These are phyloP conservation scores for Phaffia rhodozyma DNA, from an alignment of 1,284 basidiomycete genomes.

Conservation along the genomic window DNA sequence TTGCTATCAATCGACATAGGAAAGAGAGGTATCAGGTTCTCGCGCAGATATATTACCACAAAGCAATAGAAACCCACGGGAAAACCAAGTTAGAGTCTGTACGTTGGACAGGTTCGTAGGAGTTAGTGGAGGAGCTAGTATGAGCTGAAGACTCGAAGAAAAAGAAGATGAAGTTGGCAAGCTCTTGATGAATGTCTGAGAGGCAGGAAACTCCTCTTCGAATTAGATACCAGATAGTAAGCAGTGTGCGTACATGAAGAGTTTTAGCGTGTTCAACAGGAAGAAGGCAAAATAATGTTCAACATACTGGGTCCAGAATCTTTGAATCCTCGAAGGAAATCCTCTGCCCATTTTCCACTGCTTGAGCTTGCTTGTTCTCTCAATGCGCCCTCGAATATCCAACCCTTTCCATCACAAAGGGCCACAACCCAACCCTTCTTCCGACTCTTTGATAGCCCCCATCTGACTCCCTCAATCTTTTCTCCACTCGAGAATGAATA, in stretches of 20 bases:
- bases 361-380: conserved; percentile 40
- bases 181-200: not conserved
- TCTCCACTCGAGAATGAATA: conserved; percentile 67
- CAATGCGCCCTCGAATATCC: conserved; percentile 66
- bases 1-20: not conserved
- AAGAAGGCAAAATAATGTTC: conserved; percentile 29
- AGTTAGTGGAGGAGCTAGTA: conserved; percentile 58
- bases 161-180: conserved; percentile 17
- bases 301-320: conserved; percentile 65
- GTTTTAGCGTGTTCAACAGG: not conserved
- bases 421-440: conserved; percentile 1
- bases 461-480: conserved; percentile 67
- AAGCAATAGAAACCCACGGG: conserved; percentile 42
- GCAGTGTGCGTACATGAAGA: not conserved
- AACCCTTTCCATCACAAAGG: conserved; percentile 24
- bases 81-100: conserved; percentile 74
- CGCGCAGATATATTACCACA: not conserved
- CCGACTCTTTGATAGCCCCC: conserved; percentile 44
- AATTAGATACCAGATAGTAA: not conserved
- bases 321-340: conserved; percentile 58
- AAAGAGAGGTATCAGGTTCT: conserved; percentile 4
- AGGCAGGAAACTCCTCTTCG: not conserved
- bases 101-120: conserved; percentile 45
- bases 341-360: conserved; percentile 64
- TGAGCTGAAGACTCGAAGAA: conserved; percentile 36